A percentile compares a stretch with the other conserved stretches of the same genome.
Evolutionary conservation across 345 rosid species (phyloP).

Genomic region (Geranium rotundifolium): DNA sequence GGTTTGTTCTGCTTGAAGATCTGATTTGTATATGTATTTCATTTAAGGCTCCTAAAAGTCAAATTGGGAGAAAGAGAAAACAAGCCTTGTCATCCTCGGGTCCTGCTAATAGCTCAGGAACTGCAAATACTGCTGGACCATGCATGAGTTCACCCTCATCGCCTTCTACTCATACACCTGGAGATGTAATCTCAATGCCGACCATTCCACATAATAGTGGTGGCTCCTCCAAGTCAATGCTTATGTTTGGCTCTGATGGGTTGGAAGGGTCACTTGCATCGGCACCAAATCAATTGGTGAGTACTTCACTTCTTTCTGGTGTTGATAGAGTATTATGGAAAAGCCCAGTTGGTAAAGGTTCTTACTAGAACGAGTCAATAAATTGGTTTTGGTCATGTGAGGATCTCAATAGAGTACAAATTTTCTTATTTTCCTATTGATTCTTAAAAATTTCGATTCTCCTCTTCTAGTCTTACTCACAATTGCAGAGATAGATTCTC

Average conservation of each 20-base stretch:
- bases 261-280: constrained; percentile 27
- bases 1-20: background rate
- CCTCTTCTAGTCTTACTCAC: too few species aligned
- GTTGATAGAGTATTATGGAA: too few species aligned
- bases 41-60: constrained; percentile 40
- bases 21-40: constrained; percentile 9
- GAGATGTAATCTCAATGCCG: constrained; percentile 34
- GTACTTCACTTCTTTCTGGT: constrained; percentile 5
- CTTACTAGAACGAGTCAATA: background rate
- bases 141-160: constrained; percentile 50
- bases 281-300: constrained; percentile 42
- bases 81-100: constrained; percentile 41
- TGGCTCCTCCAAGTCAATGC: constrained; percentile 43
- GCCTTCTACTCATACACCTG: constrained; percentile 43
- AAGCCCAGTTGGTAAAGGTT: background rate
- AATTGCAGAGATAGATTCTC: too few species aligned
- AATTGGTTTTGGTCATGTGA: background rate
- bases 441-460: too few species aligned
- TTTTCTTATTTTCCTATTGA: too few species aligned
- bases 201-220: constrained; percentile 26
- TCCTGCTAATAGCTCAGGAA: constrained; percentile 46
- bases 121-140: constrained; percentile 42
- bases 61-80: constrained; percentile 39
- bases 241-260: constrained; percentile 42
- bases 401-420: background rate